These are phyloP conservation scores for Fimicolochytrium jonesii DNA, from an alignment of 192 early-diverging fungal genomes.

Conservation along the genomic window DNA sequence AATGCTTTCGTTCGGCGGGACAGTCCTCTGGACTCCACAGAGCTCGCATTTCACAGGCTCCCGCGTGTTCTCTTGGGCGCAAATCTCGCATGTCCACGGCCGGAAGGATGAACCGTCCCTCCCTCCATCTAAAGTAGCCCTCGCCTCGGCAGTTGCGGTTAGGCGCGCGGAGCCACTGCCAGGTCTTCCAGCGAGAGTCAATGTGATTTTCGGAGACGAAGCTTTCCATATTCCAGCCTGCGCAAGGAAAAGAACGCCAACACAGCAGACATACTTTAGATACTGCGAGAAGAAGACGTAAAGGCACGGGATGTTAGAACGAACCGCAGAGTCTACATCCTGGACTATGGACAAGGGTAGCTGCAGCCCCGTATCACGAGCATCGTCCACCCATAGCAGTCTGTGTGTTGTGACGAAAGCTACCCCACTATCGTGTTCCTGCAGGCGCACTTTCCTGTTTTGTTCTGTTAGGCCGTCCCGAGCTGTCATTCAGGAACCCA, in stretches of 20 bases:
- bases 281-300: background rate
- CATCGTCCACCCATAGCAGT: conserved; percentile 75
- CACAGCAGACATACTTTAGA: no score
- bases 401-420: conserved; percentile 71
- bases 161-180: no score
- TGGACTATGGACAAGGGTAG: conserved; percentile 12
- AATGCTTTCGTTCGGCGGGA: background rate
- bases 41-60: conserved; percentile 37
- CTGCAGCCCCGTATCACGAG: background rate
- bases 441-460: conserved; percentile 50
- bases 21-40: conserved; percentile 51
- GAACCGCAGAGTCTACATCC: conserved; percentile 14
- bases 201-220: conserved; percentile 64
- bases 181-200: conserved; percentile 34
- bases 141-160: no score
- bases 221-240: conserved; percentile 30
- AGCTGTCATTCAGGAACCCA: no score
- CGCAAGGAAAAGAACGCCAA: no score
- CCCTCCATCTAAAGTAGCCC: no score
- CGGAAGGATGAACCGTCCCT: background rate
- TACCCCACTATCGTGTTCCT: conserved; percentile 67
- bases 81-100: conserved; percentile 35
- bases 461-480: no score
- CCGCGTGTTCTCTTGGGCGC: conserved; percentile 14
- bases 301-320: background rate